Percentiles rank a stretch among this genome's conserved stretches.
Evolutionary conservation across 768 basidiomycete species (phyloP).

Genomic region (Tubosaeta brunneosetosa): DNA sequence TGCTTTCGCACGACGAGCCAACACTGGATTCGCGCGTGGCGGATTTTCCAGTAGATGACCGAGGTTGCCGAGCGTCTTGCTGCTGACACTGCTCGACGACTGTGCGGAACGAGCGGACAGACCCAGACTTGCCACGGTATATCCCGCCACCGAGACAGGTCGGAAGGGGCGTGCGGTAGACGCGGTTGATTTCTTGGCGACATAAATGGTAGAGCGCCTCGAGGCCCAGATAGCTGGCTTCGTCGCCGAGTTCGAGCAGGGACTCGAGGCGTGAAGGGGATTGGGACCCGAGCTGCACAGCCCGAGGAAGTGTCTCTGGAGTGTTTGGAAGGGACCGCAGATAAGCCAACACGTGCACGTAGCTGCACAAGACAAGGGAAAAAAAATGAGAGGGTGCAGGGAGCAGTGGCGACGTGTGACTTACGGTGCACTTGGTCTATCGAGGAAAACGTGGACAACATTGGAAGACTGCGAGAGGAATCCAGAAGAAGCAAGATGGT

Average conservation of each 20-base stretch:
- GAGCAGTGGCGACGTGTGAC: slow-evolving; percentile 26
- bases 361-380: slow-evolving; percentile 38
- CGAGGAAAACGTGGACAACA: slow-evolving; percentile 69
- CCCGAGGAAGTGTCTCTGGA: slow-evolving; percentile 53
- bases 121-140: slow-evolving; percentile 42
- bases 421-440: slow-evolving; percentile 76
- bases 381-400: slow-evolving; percentile 1
- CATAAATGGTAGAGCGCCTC: slow-evolving; percentile 62
- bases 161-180: slow-evolving; percentile 37
- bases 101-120: slow-evolving; percentile 57
- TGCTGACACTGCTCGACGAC: slow-evolving; percentile 50
- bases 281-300: slow-evolving; percentile 45
- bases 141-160: slow-evolving; percentile 31
- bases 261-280: slow-evolving; percentile 52
- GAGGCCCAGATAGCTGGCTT: slow-evolving; percentile 72
- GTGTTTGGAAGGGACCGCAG: slow-evolving; percentile 54
- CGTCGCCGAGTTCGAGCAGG: slow-evolving; percentile 73
- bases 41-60: slow-evolving; percentile 1
- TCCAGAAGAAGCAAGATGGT: slow-evolving; percentile 61
- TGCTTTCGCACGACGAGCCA: slow-evolving; percentile 10
- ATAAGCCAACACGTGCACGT: slow-evolving; percentile 65
- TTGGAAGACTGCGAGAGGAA: slow-evolving; percentile 42
- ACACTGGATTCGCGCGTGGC: slow-evolving; percentile 4
- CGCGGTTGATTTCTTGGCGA: slow-evolving; percentile 56
- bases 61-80: slow-evolving; percentile 6